Conservation (phyloP, 2,329 filamentous ascomycete genomes). For the Colletotrichum lupini region DNA sequence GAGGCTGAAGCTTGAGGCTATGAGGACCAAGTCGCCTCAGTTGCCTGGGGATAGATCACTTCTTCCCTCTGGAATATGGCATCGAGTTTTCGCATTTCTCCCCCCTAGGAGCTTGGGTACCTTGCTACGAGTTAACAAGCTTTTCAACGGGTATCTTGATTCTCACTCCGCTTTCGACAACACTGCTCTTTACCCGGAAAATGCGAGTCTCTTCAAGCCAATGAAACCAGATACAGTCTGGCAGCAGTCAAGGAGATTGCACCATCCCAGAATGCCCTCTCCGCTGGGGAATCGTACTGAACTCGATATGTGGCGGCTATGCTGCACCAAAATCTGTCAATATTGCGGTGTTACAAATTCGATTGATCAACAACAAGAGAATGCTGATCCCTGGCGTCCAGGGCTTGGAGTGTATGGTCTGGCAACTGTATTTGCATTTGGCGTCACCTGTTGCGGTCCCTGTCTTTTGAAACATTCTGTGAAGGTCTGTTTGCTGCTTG, state of each 20-base stretch:
- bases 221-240: constrained; percentile 75
- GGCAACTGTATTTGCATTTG: constrained; percentile 78
- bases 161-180: constrained; percentile 50
- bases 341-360: constrained; percentile 65
- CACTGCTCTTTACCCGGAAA: constrained; percentile 42
- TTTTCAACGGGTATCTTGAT: constrained; percentile 71
- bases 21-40: background rate
- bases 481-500: constrained; percentile 65
- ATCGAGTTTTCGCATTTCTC: constrained; percentile 75
- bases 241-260: constrained; percentile 74
- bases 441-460: constrained; percentile 70
- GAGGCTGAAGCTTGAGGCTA: background rate
- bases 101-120: constrained; percentile 71
- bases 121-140: constrained; percentile 74
- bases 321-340: constrained; percentile 73
- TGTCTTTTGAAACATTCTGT: constrained; percentile 71
- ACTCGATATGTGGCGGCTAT: constrained; percentile 80
- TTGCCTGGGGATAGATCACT: background rate
- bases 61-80: constrained; percentile 69
- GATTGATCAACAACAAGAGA: constrained; percentile 36
- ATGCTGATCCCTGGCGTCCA: constrained; percentile 61
- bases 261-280: constrained; percentile 74
- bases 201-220: constrained; percentile 35
- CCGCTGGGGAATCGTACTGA: constrained; percentile 75
- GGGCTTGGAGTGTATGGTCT: constrained; percentile 73